phyloP scores from a whole-genome alignment of 768 basidiomycete genomes.

The Trametopsis cervina region DNA sequence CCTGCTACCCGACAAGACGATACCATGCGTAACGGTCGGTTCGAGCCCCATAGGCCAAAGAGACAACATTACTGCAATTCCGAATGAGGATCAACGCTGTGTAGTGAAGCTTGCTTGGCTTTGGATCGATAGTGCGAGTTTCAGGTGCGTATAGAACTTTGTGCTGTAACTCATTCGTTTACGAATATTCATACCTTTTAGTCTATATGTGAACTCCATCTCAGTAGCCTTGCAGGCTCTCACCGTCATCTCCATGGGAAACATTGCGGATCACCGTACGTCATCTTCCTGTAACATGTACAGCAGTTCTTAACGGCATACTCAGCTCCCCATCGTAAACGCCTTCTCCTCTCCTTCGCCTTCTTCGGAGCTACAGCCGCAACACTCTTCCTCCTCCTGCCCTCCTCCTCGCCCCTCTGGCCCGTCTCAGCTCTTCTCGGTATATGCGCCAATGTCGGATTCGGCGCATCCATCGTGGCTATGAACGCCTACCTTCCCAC shows the following conservation, averaged over 20 bases:
- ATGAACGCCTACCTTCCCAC: constrained; percentile 85
- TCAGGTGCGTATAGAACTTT: constrained; percentile 53
- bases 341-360: constrained; percentile 71
- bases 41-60: background rate
- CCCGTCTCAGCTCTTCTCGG: constrained; percentile 61
- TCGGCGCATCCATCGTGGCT: constrained; percentile 82
- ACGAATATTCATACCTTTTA: constrained; percentile 23
- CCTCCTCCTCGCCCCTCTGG: constrained; percentile 69
- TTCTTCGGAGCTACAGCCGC: constrained; percentile 62
- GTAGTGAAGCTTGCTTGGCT: constrained; percentile 76
- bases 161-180: background rate
- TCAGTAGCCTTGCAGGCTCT: constrained; percentile 87
- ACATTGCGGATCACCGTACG: constrained; percentile 85
- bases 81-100: constrained; percentile 46
- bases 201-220: constrained; percentile 82
- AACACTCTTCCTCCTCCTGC: constrained; percentile 62
- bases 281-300: constrained; percentile 5
- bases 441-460: constrained; percentile 75
- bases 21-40: constrained; percentile 40
- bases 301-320: background rate
- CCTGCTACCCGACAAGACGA: constrained; percentile 57
- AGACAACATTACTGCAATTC: background rate
- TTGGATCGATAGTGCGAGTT: constrained; percentile 91
- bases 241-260: constrained; percentile 93
- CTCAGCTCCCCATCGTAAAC: constrained; percentile 64